Percentiles rank a stretch among this genome's conserved stretches.
Evolutionary conservation across 1,139 yeast genomes (phyloP).

Genomic region (Hemisphaericaspora xylofermentans): DNA sequence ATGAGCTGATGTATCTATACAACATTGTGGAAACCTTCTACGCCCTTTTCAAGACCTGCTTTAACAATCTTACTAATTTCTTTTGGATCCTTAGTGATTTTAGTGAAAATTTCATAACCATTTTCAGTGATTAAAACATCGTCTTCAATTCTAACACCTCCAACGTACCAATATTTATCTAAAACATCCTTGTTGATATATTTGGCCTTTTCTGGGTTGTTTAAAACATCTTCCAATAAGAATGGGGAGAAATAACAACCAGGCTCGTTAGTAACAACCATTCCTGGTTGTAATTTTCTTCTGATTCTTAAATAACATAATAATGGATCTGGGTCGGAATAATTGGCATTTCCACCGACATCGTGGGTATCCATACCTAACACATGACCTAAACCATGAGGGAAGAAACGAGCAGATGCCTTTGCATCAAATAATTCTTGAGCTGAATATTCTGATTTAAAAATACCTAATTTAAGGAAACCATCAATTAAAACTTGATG

Average conservation of each 20-base stretch:
- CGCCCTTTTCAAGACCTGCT: slow-evolving; percentile 52
- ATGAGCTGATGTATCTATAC: slow-evolving; percentile 23
- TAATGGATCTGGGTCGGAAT: slow-evolving; percentile 76
- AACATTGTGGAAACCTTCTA: slow-evolving; percentile 58
- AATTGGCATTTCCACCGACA: slow-evolving; percentile 85
- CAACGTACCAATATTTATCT: slow-evolving; percentile 79
- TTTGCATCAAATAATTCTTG: slow-evolving; percentile 70
- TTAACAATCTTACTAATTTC: slow-evolving; percentile 78
- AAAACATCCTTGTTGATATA: slow-evolving; percentile 66
- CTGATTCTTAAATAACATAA: slow-evolving; percentile 78
- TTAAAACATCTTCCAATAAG: slow-evolving; percentile 63
- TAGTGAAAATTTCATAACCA: slow-evolving; percentile 81
- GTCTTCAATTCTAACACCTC: slow-evolving; percentile 96
- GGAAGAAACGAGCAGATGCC: slow-evolving; percentile 78
- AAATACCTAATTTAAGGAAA: slow-evolving; percentile 74
- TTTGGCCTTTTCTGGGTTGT: slow-evolving; percentile 55
- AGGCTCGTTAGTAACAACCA: slow-evolving; percentile 95
- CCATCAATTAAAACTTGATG: slow-evolving; percentile 74
- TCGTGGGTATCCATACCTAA: slow-evolving; percentile 96
- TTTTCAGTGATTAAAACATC: slow-evolving; percentile 74
- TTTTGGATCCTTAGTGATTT: slow-evolving; percentile 78
- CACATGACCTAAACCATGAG: slow-evolving; percentile 94
- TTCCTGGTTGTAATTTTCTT: slow-evolving; percentile 65
- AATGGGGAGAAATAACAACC: slow-evolving; percentile 90
- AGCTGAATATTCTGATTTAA: slow-evolving; percentile 55